Base-by-base conservation (phyloP, 2,329 filamentous ascomycete species). In the Uncinocarpus reesii region DNA sequence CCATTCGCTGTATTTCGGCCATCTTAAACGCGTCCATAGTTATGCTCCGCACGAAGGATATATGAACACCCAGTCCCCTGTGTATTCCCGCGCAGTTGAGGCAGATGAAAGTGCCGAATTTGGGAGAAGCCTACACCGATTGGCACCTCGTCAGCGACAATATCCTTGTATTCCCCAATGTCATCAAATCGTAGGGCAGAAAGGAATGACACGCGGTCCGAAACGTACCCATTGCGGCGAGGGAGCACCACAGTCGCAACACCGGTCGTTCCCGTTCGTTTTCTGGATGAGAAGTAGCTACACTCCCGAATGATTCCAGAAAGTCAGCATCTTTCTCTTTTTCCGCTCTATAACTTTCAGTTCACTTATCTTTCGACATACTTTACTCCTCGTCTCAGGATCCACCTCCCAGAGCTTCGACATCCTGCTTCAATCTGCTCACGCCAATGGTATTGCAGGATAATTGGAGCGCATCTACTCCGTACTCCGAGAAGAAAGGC, bases 1-100 rank as follows among this genome's bases (percentile, higher is more conserved):
- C 80, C 92, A 98, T 96, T 57, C 89, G 84, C 68, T 86, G 83
- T 60, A 96, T 90, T 69, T 98, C 92, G 60, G 78, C 78, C 55
- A 81, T 79, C 68, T 98, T 98, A 75, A 98, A 96, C 49, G 88
- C 88, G 71, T 98, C 92, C 92, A 98, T 98, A 53, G 87, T 95
- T 62, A 96, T 92, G 61, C 85, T 92, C 52, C 92, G 84, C 55
- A 98, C 89, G 71, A 98, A 98, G 64, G 88, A 95, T 67, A 98
- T 95, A 73, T 98, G 92, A 29, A 98, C 92, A 53, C 92, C 92
- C 24, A 98, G 80, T 2, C 88, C 88, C 54, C 92, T 84, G 71
- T 98, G 92, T 46, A 92, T 86, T 58, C 92, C 92, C 28, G 89
- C 90, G 73, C 92, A 98, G 55, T 84, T 86, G 45, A 98, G 81